Evolutionary conservation across 2,329 filamentous ascomycete species (phyloP), one percentile per base, ranked within the genome.

Genomic region (Ramularia endophylla): DNA sequence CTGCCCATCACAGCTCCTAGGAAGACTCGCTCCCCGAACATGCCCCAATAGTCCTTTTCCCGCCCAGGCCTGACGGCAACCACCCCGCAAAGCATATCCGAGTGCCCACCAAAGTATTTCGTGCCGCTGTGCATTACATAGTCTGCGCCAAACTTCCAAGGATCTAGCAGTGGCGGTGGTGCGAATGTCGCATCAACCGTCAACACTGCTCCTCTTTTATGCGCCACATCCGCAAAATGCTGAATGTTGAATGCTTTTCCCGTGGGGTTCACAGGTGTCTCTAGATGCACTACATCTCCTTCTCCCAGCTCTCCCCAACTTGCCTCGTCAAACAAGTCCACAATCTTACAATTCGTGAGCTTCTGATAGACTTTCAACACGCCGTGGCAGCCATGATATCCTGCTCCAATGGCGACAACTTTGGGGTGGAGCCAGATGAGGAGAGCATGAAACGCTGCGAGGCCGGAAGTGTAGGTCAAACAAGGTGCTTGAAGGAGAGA

Each of bases 101-200:
- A 90, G 67, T 98, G 92, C 0, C 92, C 92, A 15, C 92, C 92
- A 52, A 98, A 79, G 66, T 97, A 98, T 72, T 97, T 98, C 13
- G 89, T 95, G 3, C 88, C 92, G 38, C 78, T 84, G 66, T 98
- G 92, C 86, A 97, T 85, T 25, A 95, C 78, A 1, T 89, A 66
- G 65, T 97, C 90, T 19, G 84, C 87, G 34, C 87, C 90, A 62
- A 77, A 83, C 19, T 64, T 60, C 56, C 97, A 92, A 0, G 92
- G 89, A 56, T 95, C 85, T 61, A 87, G 83, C 44, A 98, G 70
- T 19, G 87, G 86, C 22, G 92, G 92, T 29, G 92, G 92, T 3
- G 81, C 92, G 65, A 98, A 95, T 0, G 92, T 98, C 2, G 86
- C 81, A 65, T 98, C 92, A 1, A 97, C 84, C 9, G 83, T 83